These are phyloP conservation scores for Luffa acutangula DNA, from an alignment of 306 rosid genomes.

Conservation along the genomic window DNA sequence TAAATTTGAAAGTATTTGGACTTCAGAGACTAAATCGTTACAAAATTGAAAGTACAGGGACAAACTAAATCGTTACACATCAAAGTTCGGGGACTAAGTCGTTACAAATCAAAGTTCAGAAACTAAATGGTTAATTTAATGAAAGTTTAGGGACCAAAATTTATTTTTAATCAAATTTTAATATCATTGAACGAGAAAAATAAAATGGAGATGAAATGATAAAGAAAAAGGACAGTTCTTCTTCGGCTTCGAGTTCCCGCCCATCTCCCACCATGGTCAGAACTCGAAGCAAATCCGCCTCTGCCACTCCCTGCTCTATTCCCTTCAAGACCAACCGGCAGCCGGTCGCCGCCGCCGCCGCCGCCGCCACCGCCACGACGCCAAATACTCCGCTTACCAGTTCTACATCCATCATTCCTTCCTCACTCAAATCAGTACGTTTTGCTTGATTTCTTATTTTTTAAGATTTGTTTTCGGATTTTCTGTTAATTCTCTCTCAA, in stretches of 20 bases:
- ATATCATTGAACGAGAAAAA: no score
- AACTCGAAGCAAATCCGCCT: not conserved
- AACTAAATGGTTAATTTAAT: no score
- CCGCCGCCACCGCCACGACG: not conserved
- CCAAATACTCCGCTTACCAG: not conserved
- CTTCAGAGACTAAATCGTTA: no score
- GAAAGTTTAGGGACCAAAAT: no score
- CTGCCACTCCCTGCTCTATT: not conserved
- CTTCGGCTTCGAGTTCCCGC: slow-evolving; percentile 2
- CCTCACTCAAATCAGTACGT: slow-evolving; percentile 19
- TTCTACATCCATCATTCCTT: slow-evolving; percentile 2
- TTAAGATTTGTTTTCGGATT: not conserved
- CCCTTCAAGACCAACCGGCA: not conserved
- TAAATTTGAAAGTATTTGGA: no score
- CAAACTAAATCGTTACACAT: no score
- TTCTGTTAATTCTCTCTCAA: not conserved
- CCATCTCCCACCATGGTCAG: slow-evolving; percentile 7
- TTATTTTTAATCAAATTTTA: no score
- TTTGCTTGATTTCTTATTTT: not conserved
- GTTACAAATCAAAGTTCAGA: no score
- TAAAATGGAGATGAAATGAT: not conserved
- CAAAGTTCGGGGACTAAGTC: no score
- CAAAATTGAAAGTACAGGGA: no score
- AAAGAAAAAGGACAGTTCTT: not conserved
- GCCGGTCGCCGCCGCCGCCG: not conserved